These are phyloP conservation scores for Vicia faba DNA, from an alignment of 306 rosid species.

Conservation along the genomic window DNA sequence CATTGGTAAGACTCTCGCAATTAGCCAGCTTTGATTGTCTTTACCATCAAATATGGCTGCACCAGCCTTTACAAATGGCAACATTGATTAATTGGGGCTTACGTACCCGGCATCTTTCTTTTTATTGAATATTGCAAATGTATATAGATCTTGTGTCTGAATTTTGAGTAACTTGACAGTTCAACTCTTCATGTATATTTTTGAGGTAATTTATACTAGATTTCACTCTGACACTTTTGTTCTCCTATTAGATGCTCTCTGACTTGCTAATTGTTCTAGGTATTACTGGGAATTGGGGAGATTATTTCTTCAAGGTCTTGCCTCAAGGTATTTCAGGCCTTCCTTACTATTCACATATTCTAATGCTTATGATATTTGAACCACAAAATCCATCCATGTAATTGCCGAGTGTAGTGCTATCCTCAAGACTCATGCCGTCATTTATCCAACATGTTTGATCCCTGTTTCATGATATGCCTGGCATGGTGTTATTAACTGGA, in stretches of 20 bases:
- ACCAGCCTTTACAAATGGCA: constrained; percentile 17
- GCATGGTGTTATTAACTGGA: constrained; percentile 21
- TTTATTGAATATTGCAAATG: constrained; percentile 18
- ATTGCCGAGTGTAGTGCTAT: constrained; percentile 16
- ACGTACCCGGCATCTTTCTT: background rate
- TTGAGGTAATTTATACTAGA: constrained; percentile 25
- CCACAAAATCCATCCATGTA: constrained; percentile 13
- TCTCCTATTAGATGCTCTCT: constrained; percentile 29
- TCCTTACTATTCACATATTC: constrained; percentile 22
- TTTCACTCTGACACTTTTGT: constrained; percentile 15
- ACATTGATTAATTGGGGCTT: constrained; percentile 14
- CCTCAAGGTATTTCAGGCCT: constrained; percentile 65
- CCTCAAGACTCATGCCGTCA: constrained; percentile 12
- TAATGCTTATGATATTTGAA: constrained; percentile 21
- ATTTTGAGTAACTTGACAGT: constrained; percentile 16
- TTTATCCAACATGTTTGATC: constrained; percentile 12
- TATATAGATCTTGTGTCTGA: background rate
- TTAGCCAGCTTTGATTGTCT: constrained; percentile 8
- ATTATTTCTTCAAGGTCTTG: constrained; percentile 84
- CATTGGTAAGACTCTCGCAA: constrained; percentile 64
- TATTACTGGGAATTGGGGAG: constrained; percentile 87
- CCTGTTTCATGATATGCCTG: constrained; percentile 26
- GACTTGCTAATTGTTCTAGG: constrained; percentile 50
- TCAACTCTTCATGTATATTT: constrained; percentile 16
- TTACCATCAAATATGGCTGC: constrained; percentile 7